These are phyloP conservation scores for Orobanche coerulescens DNA, from an alignment of 257 asterid genomes.

Conservation along the genomic window DNA sequence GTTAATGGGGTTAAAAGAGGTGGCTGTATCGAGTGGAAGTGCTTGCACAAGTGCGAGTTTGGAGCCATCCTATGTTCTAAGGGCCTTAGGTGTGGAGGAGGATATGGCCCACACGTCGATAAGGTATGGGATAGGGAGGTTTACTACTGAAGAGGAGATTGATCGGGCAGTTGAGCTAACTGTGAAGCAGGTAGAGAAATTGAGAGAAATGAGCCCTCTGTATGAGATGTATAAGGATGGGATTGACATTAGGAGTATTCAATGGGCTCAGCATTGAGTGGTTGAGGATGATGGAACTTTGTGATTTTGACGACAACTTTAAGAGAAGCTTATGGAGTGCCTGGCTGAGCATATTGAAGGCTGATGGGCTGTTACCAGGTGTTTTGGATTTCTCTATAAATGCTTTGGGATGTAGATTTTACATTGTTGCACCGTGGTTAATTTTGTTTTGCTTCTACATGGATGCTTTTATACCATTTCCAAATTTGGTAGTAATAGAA, in stretches of 20 bases:
- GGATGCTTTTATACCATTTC: conserved; percentile 13
- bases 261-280: conserved; percentile 80
- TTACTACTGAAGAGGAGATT: conserved; percentile 81
- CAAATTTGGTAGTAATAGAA: not conserved
- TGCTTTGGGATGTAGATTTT: conserved; percentile 12
- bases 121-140: conserved; percentile 97
- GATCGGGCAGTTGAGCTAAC: conserved; percentile 86
- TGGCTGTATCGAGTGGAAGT: conserved; percentile 95
- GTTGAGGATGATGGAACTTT: not conserved
- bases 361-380: conserved; percentile 14
- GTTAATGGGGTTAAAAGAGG: conserved; percentile 97
- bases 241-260: conserved; percentile 79
- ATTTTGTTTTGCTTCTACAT: conserved; percentile 10
- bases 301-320: conserved; percentile 5
- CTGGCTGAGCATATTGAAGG: conserved; percentile 1
- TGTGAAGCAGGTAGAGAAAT: conserved; percentile 80
- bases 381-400: conserved; percentile 19
- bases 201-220: conserved; percentile 96
- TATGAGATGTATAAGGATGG: conserved; percentile 96
- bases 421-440: conserved; percentile 10
- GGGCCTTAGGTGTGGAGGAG: conserved; percentile 96
- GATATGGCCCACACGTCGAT: conserved; percentile 99
- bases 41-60: conserved; percentile 97
- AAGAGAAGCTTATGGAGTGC: conserved; percentile 9
- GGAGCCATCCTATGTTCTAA: conserved; percentile 94